Evolutionary conservation across 768 basidiomycete genomes (phyloP).

Genomic region (Agaricus subrufescens): DNA sequence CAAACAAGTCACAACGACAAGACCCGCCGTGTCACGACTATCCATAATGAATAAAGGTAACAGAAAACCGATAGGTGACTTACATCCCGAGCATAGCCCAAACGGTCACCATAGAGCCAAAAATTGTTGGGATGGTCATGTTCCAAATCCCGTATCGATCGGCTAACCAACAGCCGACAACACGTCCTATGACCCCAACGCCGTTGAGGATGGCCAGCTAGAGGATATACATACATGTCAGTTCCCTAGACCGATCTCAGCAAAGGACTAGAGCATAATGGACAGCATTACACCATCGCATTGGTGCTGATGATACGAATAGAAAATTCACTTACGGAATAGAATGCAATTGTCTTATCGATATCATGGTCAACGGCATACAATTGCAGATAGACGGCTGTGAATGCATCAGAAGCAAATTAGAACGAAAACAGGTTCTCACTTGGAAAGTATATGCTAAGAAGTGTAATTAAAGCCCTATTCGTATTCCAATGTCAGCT

Average conservation of each 20-base stretch:
- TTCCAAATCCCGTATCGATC: slow-evolving; percentile 34
- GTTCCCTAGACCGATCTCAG: too few relatives aligned
- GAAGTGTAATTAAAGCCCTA: slow-evolving; percentile 8
- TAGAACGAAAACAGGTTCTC: not conserved
- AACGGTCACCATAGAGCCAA: slow-evolving; percentile 33
- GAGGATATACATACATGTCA: too few relatives aligned
- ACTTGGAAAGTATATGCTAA: slow-evolving; percentile 9
- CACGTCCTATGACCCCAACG: slow-evolving; percentile 28
- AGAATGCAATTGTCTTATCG: slow-evolving; percentile 45
- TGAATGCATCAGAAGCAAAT: not conserved
- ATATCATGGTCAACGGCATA: slow-evolving; percentile 28
- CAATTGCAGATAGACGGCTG: not conserved
- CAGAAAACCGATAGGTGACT: slow-evolving; percentile 8
- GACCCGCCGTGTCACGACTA: slow-evolving; percentile 29
- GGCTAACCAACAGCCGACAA: slow-evolving; percentile 29
- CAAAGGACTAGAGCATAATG: too few relatives aligned
- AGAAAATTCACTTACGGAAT: slow-evolving; percentile 30
- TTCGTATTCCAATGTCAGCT: not conserved
- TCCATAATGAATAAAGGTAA: not conserved
- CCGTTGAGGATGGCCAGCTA: slow-evolving; percentile 34
- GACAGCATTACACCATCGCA: too few relatives aligned
- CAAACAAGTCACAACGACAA: slow-evolving; percentile 36
- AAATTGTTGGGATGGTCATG: slow-evolving; percentile 27
- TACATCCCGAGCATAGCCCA: slow-evolving; percentile 34
- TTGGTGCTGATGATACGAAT: not conserved